A percentile compares a stretch with the other conserved stretches of the same genome.
Conservation (phyloP, 192 early-diverging fungal genomes). For the Coemansia sp. region DNA sequence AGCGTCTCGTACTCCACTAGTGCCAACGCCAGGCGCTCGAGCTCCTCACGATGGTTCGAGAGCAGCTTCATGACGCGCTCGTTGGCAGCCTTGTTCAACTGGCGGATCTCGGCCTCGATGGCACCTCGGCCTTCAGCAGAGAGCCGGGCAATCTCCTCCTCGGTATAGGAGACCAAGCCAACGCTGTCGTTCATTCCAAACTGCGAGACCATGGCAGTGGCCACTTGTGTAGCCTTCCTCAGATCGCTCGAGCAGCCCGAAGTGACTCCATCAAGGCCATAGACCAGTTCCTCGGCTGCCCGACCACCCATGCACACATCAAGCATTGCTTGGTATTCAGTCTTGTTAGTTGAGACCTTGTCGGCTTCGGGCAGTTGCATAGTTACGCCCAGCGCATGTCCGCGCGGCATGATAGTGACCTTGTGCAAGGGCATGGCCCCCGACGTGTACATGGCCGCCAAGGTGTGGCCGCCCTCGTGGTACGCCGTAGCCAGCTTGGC, state of each 20-base stretch:
- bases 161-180: slow-evolving; percentile 74
- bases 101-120: slow-evolving; percentile 86
- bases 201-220: slow-evolving; percentile 84
- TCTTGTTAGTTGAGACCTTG: slow-evolving; percentile 71
- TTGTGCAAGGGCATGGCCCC: slow-evolving; percentile 97
- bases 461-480: slow-evolving; percentile 97
- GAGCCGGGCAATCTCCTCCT: slow-evolving; percentile 71
- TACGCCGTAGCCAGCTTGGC: slow-evolving; percentile 90
- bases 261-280: slow-evolving; percentile 88
- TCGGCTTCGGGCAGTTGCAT: slow-evolving; percentile 94
- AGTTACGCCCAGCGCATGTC: slow-evolving; percentile 72
- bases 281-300: slow-evolving; percentile 96
- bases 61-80: slow-evolving; percentile 70
- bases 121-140: slow-evolving; percentile 72
- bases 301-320: slow-evolving; percentile 99
- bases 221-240: slow-evolving; percentile 82
- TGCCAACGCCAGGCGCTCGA: slow-evolving; percentile 88
- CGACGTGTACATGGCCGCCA: slow-evolving; percentile 92
- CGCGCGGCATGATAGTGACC: slow-evolving; percentile 97
- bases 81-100: slow-evolving; percentile 71
- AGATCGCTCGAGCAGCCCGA: slow-evolving; percentile 93
- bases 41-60: slow-evolving; percentile 75
- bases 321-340: slow-evolving; percentile 82
- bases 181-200: slow-evolving; percentile 96
- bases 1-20: slow-evolving; percentile 95